phyloP scores from a whole-genome alignment of 2,329 filamentous ascomycete species.

The Fusarium heterosporum region DNA sequence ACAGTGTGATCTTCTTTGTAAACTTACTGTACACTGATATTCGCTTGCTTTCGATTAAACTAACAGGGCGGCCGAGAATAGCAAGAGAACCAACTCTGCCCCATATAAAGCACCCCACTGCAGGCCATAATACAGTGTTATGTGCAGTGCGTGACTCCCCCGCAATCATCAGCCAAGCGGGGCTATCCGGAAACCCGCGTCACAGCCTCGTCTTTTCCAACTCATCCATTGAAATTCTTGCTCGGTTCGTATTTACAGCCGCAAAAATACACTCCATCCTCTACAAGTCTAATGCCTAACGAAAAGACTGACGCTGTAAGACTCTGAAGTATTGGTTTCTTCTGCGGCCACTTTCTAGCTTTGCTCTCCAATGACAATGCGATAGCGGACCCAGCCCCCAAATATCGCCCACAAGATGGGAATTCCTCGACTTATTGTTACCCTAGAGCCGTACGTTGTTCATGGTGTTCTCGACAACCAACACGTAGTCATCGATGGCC shows the following conservation, averaged over 20 bases:
- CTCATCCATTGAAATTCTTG: neutral
- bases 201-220: slow-evolving; percentile 18
- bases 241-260: neutral
- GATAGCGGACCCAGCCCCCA: neutral
- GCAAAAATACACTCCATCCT: neutral
- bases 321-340: neutral
- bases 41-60: neutral
- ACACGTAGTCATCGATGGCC: slow-evolving; percentile 76
- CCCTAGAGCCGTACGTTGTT: slow-evolving; percentile 65
- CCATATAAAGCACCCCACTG: neutral
- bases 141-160: slow-evolving; percentile 22
- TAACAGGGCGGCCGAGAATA: neutral
- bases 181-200: slow-evolving; percentile 39
- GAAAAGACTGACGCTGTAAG: neutral
- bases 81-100: neutral
- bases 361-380: neutral
- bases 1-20: slow-evolving; percentile 14
- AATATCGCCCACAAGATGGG: slow-evolving; percentile 60
- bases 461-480: slow-evolving; percentile 56
- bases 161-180: slow-evolving; percentile 36
- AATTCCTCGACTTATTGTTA: slow-evolving; percentile 66
- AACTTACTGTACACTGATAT: slow-evolving; percentile 5
- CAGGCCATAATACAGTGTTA: slow-evolving; percentile 17
- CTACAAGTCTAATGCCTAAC: neutral
- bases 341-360: neutral